phyloP scores from a whole-genome alignment of 305 asterid species.

The Petunia hybrid region DNA sequence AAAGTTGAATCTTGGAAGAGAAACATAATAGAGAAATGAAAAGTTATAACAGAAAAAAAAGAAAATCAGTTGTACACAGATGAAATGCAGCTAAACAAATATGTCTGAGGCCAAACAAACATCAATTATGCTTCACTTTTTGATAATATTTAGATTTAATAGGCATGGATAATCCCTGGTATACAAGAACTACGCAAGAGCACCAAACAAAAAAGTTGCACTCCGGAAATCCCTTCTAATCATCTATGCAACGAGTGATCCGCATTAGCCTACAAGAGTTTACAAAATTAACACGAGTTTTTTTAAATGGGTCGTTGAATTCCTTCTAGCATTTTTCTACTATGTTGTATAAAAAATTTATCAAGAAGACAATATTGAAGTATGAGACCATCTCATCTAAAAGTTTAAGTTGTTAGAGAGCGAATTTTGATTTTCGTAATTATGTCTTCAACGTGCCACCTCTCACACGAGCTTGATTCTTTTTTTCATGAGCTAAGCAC shows the following conservation, averaged over 20 bases:
- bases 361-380: not conserved
- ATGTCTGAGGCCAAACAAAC: conserved; percentile 8
- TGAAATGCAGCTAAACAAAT: not conserved
- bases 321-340: conserved; percentile 6
- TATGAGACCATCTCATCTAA: too few relatives aligned
- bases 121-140: conserved; percentile 3
- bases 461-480: too few relatives aligned
- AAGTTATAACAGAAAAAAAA: conserved; percentile 1
- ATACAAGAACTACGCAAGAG: conserved; percentile 9
- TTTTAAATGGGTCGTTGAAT: not conserved
- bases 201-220: not conserved
- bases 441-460: too few relatives aligned
- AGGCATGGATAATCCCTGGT: not conserved
- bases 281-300: not conserved
- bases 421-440: too few relatives aligned
- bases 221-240: not conserved
- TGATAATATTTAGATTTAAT: not conserved
- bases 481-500: too few relatives aligned
- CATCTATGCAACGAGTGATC: conserved; percentile 12
- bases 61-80: conserved; percentile 27
- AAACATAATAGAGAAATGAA: conserved; percentile 30
- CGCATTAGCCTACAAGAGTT: conserved; percentile 8
- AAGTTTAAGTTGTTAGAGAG: too few relatives aligned
- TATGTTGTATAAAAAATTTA: not conserved
- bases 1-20: conserved; percentile 80